Percentiles rank a stretch among this genome's conserved stretches.
Conservation (phyloP, 176 grass and related monocot species). For the Chrysopogon serrulatus region DNA sequence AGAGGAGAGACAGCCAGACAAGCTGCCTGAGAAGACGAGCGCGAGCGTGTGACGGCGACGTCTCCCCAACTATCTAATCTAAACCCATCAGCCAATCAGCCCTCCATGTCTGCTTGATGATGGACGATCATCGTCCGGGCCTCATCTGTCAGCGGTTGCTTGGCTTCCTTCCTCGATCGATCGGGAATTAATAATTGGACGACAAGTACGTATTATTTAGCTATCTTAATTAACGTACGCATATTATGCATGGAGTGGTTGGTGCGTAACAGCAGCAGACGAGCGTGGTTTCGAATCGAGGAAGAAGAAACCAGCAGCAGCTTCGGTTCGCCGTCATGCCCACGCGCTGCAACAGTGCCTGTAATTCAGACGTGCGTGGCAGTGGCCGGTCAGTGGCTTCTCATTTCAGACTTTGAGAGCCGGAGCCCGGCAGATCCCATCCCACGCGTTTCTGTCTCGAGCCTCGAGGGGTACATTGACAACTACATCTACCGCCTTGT, state of each 20-base stretch:
- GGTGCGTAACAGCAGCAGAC: not conserved
- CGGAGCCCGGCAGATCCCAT: not conserved
- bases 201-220: not conserved
- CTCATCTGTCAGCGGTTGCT: slow-evolving; percentile 26
- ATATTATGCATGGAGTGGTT: slow-evolving; percentile 21
- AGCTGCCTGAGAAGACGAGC: not conserved
- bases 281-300: not conserved
- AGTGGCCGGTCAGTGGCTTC: too few species aligned
- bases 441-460: not conserved
- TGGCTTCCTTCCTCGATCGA: not conserved
- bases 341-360: not conserved
- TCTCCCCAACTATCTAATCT: slow-evolving; percentile 45
- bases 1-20: not conserved
- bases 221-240: not conserved
- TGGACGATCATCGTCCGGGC: not conserved
- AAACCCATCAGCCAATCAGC: too few species aligned
- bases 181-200: slow-evolving; percentile 33
- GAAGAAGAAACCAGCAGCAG: not conserved
- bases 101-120: not conserved
- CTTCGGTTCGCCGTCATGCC: not conserved
- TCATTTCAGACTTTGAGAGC: not conserved
- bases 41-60: slow-evolving; percentile 36
- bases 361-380: not conserved
- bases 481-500: not conserved
- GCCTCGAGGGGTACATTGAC: not conserved